Evolutionary conservation across 1,284 basidiomycete species (phyloP), one percentile per base, ranked within the genome.

Genomic region (Marasmius oreades): DNA sequence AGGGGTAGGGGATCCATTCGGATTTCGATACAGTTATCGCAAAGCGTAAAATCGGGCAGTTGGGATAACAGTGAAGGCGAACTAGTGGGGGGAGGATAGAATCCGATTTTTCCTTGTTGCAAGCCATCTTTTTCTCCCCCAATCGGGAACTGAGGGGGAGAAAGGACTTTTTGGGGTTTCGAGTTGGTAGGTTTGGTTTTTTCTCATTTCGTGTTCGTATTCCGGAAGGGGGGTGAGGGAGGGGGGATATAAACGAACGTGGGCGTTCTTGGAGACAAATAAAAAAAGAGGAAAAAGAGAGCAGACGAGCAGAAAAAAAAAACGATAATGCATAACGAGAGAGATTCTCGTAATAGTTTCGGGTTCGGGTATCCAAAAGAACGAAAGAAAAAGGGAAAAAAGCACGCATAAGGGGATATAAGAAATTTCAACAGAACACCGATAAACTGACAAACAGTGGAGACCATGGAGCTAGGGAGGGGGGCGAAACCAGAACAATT

Each of bases 221-320:
- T n/a, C n/a, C n/a, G n/a, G 5, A 42, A n/a, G 20, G 39, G 7
- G 39, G 39, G 20, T 42, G 16, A 20, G 39, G 39, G 20, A 16
- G 8, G 16, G 36, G n/a, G 36, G 12, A 12, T 37, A 42, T 42
- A 42, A 42, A 42, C 39, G 39, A 42, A 16, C 20, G 39, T 42
- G 39, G n/a, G 39, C 16, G 39, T 42, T 42, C 55, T 59, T 59
- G 58, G 10, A n/a, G n/a, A n/a, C 48, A 24, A 55, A 52, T 44
- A 18, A 34, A 44, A 14, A 28, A 44, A 39, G 37, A 51, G 37
- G 28, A 51, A 57, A 51, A 43, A 51, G 44, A 54, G 26, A 52
- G 37, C 39, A 47, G 31, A 39, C 10, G 52, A 22, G 45, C 42
- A 24, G 52, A 28, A 18, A 20, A 51, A 34, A 10, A 20, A 20